phyloP scores from a whole-genome alignment of 1,284 basidiomycete genomes.

The Cryptococcus amylolentus region DNA sequence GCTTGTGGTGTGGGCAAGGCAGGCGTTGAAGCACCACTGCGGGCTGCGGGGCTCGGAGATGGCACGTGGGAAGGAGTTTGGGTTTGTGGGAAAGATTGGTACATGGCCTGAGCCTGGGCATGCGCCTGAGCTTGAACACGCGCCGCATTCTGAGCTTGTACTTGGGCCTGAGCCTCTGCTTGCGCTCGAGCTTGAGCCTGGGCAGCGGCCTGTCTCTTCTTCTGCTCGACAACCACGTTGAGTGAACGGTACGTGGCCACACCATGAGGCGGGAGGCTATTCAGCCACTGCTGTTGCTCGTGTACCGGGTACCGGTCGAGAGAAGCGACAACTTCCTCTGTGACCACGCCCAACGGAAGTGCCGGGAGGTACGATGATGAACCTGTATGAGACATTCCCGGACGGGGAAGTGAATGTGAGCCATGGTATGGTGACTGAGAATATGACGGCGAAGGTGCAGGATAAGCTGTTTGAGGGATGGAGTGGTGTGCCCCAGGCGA shows the following conservation, averaged over 20 bases:
- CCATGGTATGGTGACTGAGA: slow-evolving; percentile 2
- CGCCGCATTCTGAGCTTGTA: slow-evolving; percentile 4
- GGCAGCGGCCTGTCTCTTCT: slow-evolving; percentile 16
- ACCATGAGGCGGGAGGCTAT: slow-evolving; percentile 30
- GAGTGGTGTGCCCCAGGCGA: not conserved
- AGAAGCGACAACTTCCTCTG: slow-evolving; percentile 42
- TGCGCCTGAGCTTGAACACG: slow-evolving; percentile 1
- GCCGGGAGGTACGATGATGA: slow-evolving; percentile 28
- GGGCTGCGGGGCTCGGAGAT: not conserved
- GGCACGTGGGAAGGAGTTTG: too few relatives aligned
- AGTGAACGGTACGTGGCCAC: slow-evolving; percentile 35
- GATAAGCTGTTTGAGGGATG: not conserved
- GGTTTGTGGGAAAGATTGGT: too few relatives aligned
- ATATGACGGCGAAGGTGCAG: not conserved
- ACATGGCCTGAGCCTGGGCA: not conserved
- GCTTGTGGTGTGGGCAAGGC: not conserved
- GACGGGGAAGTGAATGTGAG: not conserved
- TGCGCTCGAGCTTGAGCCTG: not conserved
- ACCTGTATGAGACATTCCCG: slow-evolving; percentile 1
- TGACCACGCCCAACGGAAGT: slow-evolving; percentile 41
- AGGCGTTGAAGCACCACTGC: slow-evolving; percentile 5
- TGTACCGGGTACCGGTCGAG: slow-evolving; percentile 38
- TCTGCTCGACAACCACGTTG: slow-evolving; percentile 29
- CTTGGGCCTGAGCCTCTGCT: not conserved
- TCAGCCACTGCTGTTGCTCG: slow-evolving; percentile 42